A percentile compares a stretch with the other conserved stretches of the same genome.
Conservation (phyloP, 345 rosid genomes). For the Lepidium africanum region DNA sequence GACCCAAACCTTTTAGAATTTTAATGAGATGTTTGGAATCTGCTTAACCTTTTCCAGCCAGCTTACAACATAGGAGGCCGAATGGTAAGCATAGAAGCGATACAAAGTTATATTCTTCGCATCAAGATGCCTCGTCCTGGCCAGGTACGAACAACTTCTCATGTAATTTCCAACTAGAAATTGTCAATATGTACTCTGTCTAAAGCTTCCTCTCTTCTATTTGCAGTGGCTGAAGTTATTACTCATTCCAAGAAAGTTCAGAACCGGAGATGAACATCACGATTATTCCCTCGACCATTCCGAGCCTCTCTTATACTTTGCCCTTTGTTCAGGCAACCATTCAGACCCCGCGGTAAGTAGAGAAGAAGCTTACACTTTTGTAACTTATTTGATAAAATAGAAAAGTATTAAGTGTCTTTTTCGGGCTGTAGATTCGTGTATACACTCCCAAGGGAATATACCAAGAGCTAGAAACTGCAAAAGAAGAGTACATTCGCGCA, state of each 20-base stretch:
- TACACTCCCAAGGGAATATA: slow-evolving; percentile 64
- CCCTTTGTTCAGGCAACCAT: slow-evolving; percentile 86
- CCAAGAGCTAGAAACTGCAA: slow-evolving; percentile 79
- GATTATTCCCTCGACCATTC: slow-evolving; percentile 56
- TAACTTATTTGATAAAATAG: background rate
- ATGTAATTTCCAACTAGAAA: background rate
- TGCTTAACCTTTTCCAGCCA: slow-evolving; percentile 43
- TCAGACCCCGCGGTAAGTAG: slow-evolving; percentile 89
- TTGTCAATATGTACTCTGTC: background rate
- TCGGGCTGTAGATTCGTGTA: slow-evolving; percentile 50
- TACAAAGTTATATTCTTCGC: slow-evolving; percentile 66
- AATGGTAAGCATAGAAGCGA: slow-evolving; percentile 66
- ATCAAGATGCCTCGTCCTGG: slow-evolving; percentile 90
- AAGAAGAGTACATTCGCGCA: slow-evolving; percentile 81
- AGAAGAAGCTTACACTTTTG: background rate
- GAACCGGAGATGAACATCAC: slow-evolving; percentile 60
- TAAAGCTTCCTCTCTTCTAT: slow-evolving; percentile 14
- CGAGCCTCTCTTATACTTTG: slow-evolving; percentile 76
- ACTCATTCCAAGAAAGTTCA: slow-evolving; percentile 67
- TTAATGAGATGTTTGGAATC: background rate
- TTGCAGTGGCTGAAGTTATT: slow-evolving; percentile 75
- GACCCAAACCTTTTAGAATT: background rate
- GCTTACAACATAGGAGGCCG: slow-evolving; percentile 85
- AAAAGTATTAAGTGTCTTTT: slow-evolving; percentile 5
- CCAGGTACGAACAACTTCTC: slow-evolving; percentile 45